Percentiles rank a stretch among this genome's conserved stretches.
These are phyloP conservation scores for Axilococcus clingmanii DNA, from an alignment of 139 green algal species.

Conservation along the genomic window DNA sequence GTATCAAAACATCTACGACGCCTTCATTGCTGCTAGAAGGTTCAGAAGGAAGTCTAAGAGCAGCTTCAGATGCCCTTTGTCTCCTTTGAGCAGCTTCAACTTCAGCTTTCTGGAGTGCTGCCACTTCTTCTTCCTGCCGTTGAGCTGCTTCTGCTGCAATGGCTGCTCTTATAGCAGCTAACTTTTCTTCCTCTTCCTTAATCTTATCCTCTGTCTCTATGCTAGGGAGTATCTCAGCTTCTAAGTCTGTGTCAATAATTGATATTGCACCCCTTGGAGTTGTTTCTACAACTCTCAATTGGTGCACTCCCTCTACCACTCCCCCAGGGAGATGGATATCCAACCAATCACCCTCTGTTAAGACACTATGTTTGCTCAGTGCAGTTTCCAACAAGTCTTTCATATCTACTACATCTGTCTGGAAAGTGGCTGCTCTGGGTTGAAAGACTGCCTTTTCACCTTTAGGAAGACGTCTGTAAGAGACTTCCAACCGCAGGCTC, in stretches of 20 bases:
- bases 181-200: slow-evolving; percentile 18
- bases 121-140: slow-evolving; percentile 16
- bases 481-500: slow-evolving; percentile 12
- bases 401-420: slow-evolving; percentile 43
- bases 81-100: not conserved
- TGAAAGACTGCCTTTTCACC: slow-evolving; percentile 40
- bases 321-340: slow-evolving; percentile 23
- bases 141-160: slow-evolving; percentile 9
- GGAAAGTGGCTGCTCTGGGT: slow-evolving; percentile 50
- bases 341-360: slow-evolving; percentile 67
- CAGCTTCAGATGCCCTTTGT: slow-evolving; percentile 8
- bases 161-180: slow-evolving; percentile 7
- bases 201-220: slow-evolving; percentile 56
- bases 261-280: slow-evolving; percentile 21
- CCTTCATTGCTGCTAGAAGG: not conserved
- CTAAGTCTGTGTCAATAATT: slow-evolving; percentile 59
- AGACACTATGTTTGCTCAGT: slow-evolving; percentile 43
- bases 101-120: not conserved
- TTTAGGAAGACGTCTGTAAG: slow-evolving; percentile 30
- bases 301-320: slow-evolving; percentile 7
- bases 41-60: not conserved
- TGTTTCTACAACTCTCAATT: slow-evolving; percentile 55
- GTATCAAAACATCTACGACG: slow-evolving; percentile 25
- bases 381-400: slow-evolving; percentile 49
- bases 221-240: slow-evolving; percentile 65